A percentile compares a stretch with the other conserved stretches of the same genome.
phyloP scores from a whole-genome alignment of 441 rosid genomes.

The Gossypium gossypioides region DNA sequence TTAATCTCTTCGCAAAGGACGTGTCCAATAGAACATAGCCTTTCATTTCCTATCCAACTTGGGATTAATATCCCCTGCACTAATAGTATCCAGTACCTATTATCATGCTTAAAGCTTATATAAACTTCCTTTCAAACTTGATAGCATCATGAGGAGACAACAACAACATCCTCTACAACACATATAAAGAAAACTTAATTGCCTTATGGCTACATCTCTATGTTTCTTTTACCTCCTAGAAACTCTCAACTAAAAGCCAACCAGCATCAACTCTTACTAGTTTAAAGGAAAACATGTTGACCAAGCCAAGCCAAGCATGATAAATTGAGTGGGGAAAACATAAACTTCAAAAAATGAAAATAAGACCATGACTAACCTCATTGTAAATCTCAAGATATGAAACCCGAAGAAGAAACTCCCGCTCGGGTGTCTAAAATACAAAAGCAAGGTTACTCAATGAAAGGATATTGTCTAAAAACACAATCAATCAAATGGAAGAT shows the following conservation, averaged over 20 bases:
- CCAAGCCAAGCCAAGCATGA: neutral
- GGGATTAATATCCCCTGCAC: too few relatives aligned
- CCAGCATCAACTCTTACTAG: neutral
- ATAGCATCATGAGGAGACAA: neutral
- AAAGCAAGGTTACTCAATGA: slow-evolving; percentile 3
- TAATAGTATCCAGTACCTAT: neutral
- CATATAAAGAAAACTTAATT: neutral
- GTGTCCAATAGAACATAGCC: too few relatives aligned
- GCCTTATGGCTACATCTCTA: neutral
- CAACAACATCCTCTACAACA: neutral
- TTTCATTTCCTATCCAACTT: too few relatives aligned
- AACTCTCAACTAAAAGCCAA: neutral
- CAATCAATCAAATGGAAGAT: neutral
- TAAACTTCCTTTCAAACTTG: neutral
- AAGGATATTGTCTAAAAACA: neutral
- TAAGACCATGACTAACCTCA: slow-evolving; percentile 36
- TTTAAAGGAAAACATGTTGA: neutral
- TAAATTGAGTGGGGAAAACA: neutral
- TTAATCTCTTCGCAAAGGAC: too few relatives aligned
- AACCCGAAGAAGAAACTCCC: slow-evolving; percentile 75
- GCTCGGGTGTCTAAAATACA: slow-evolving; percentile 50
- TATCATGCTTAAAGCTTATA: neutral
- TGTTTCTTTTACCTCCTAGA: neutral
- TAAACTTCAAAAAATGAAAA: neutral
- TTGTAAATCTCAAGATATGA: slow-evolving; percentile 71